Conservation (phyloP, 106 monocot genomes). For the Dendrobium chrysotoxum region DNA sequence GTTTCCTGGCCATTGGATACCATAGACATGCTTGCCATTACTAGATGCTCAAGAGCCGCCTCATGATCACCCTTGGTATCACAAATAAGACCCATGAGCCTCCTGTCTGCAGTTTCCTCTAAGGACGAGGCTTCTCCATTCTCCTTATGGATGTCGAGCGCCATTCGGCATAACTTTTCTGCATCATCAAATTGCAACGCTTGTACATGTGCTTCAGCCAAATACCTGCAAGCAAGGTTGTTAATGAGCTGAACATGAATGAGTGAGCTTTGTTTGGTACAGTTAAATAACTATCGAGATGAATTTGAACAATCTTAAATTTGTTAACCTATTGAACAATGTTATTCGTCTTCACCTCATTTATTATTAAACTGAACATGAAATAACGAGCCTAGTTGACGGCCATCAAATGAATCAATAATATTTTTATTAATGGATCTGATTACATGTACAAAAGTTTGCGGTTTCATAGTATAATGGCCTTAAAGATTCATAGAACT, state of each 20-base stretch:
- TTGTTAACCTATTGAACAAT: neutral
- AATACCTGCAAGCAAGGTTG: constrained; percentile 35
- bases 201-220: constrained; percentile 67
- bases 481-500: neutral
- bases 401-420: neutral
- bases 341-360: neutral
- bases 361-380: neutral
- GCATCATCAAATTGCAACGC: constrained; percentile 67
- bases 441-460: neutral
- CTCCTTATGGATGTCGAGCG: constrained; percentile 56
- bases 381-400: neutral
- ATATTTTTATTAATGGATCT: neutral
- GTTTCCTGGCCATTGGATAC: constrained; percentile 52
- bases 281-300: neutral
- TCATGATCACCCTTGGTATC: constrained; percentile 64
- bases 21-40: constrained; percentile 63
- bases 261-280: neutral
- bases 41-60: constrained; percentile 58
- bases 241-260: neutral
- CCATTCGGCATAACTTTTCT: constrained; percentile 47
- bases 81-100: constrained; percentile 70
- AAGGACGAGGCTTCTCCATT: constrained; percentile 33
- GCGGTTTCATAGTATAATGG: neutral
- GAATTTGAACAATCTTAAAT: neutral
- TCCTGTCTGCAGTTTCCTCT: constrained; percentile 59